Evolutionary conservation across 2,329 filamentous ascomycete species (phyloP), one percentile per base, ranked within the genome.

Genomic region (Ceratocystis cacaofunesta): DNA sequence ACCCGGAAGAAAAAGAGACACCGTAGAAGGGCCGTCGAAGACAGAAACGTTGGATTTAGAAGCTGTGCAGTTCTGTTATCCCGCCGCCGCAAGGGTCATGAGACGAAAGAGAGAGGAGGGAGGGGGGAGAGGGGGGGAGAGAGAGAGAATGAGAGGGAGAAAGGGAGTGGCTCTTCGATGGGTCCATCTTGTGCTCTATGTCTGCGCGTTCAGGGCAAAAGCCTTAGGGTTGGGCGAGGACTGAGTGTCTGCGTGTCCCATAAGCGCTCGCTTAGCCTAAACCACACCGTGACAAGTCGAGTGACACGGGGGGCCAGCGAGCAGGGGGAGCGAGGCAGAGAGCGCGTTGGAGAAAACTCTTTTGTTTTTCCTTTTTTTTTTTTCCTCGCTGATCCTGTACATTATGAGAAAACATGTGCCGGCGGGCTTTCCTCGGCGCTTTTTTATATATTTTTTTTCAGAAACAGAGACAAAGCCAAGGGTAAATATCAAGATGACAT

Each of bases 401-500:
- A 32, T 32, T 17, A 32, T 19, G 52, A 30, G 25, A 57, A 32
- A 32, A 57, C 25, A 32, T 57, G 50, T 55, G 25, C 52, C 25
- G 28, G 22, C 52, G 52, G 52, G n/a, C 52, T 57, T 57, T 57
- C 52, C 30, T 57, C 52, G 52, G 52, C 52, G 52, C 52, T 57
- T 57, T 32, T 55, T 2, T 5, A 30, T 8, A 30, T 19, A 32
- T 7, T 2, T n/a, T 12, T 12, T 32, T 32, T 19, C 28, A 17
- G 15, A 57, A 57, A 25, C 48, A 52, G 25, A 57, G 25, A 28
- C 52, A 30, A 6, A 28, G 25, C 52, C 10, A 57, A 28, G 5
- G 15, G 30, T 17, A 57, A 57, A 32, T 32, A 32, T 32, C 52
- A 32, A 7, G 52, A 57, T 57, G 52, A n/a, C 52, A 57, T 57